Conservation (phyloP, 495 filamentous ascomycete species). For the Aspergillus ellipticus region DNA sequence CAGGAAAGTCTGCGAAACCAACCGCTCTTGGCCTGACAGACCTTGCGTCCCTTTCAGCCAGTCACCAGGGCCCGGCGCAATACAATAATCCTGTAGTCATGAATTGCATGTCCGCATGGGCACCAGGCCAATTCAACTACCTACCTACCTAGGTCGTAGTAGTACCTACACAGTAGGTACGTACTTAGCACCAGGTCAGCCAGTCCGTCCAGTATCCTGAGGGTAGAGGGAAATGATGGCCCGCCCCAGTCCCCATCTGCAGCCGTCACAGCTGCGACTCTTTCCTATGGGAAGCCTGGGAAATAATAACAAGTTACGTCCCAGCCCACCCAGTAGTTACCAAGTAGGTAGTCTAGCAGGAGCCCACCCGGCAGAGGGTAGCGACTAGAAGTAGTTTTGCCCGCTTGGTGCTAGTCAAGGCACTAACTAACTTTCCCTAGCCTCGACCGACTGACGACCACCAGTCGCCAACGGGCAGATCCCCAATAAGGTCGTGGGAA, state of each 20-base stretch:
- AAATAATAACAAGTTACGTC: not conserved
- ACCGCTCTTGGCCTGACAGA: slow-evolving; percentile 1
- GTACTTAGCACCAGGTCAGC: not conserved
- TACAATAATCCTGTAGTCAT: not conserved
- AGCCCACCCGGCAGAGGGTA: not conserved
- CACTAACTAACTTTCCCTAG: not conserved
- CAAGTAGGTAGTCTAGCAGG: not conserved
- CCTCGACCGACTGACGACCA: not conserved
- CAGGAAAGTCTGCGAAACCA: slow-evolving; percentile 2
- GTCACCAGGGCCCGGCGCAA: not conserved
- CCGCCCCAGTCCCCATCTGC: not conserved
- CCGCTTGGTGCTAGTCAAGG: not conserved
- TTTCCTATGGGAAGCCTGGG: not conserved
- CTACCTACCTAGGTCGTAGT: too few relatives aligned
- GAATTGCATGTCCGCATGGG: too few relatives aligned
- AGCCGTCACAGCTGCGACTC: not conserved
- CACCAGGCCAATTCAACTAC: too few relatives aligned
- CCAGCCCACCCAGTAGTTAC: not conserved
- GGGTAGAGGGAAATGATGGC: not conserved
- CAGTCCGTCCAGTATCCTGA: not conserved
- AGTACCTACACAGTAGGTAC: not conserved
- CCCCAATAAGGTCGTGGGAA: slow-evolving; percentile 2
- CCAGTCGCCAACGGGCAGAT: slow-evolving; percentile 3
- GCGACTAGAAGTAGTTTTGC: not conserved
- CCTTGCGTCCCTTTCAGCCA: slow-evolving; percentile 4